Evolutionary conservation across 345 rosid genomes (phyloP), one percentile per base, ranked within the genome.

Genomic region (Citrus hindsii): DNA sequence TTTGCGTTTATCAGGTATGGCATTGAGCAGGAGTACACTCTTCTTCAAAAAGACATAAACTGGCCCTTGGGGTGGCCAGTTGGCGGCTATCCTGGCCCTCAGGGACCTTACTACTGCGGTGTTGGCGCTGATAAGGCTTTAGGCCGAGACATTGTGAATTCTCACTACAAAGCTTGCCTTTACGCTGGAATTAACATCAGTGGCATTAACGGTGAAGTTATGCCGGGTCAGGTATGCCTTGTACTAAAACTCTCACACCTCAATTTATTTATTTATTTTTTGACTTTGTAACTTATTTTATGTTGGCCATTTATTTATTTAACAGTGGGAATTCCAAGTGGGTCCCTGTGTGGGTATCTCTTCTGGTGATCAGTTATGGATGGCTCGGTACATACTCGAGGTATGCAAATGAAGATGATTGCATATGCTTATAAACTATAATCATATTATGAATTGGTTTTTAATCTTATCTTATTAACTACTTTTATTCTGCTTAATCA

Each of bases 81-180:
- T 12, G 95, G 95, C 0, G 98, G 95, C 53, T 93, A 67, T 80
- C 97, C 95, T 0, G 94, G 98, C 4, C 94, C 97, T 4, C 97
- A 91, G 94, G 97, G 98, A 18, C 97, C 98, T 0, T 93, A 92
- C 85, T 93, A 92, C 81, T 92, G 98, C 59, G 95, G 94, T 25
- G 84, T 77, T 1, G 98, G 98, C 2, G 97, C 97, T 53, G 95
- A 92, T 78, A 94, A 92, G 84, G 89, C 97, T 25, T 88, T 91
- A 24, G 95, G 98, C 6, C 78, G 95, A 40, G 95, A 94, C 78
- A 89, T 94, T 0, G 93, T 90, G 7, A 87, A 94, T 56, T 60
- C 98, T 4, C 97, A 94, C 75, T 94, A 91, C 89, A 94, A 92
- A 83, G 95, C 98, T 3, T 92, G 98, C 78, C 84, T 94, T 59